Conservation (phyloP, 2,329 filamentous ascomycete species). For the Ceratocystis huliohia region DNA sequence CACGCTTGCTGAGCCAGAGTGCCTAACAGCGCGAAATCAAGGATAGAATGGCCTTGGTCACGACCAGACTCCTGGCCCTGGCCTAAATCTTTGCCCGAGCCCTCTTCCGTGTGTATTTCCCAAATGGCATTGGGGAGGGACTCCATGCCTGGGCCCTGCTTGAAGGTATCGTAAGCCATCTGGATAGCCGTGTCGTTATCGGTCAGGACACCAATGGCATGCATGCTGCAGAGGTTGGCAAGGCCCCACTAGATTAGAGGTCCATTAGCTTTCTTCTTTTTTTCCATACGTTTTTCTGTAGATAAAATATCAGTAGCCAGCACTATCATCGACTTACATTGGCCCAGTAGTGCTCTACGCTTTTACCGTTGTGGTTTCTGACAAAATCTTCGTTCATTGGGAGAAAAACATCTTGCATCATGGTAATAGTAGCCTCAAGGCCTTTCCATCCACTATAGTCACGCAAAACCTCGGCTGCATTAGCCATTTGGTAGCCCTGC, state of each 20-base stretch:
- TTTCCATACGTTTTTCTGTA: too few relatives aligned
- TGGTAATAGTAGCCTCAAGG: background rate
- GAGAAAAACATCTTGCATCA: constrained; percentile 27
- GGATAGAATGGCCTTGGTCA: background rate
- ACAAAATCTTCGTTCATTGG: background rate
- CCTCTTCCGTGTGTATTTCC: background rate
- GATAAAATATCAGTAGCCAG: too few relatives aligned
- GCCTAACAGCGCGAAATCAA: background rate
- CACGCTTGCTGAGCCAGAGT: background rate
- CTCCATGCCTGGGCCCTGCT: background rate
- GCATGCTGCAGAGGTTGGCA: background rate
- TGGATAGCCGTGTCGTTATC: background rate
- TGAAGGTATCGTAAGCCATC: background rate
- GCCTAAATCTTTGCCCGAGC: background rate
- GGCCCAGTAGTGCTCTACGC: background rate
- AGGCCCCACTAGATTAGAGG: background rate
- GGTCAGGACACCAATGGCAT: background rate
- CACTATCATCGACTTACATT: background rate
- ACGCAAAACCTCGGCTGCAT: constrained; percentile 34
- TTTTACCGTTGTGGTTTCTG: background rate
- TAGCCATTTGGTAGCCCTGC: constrained; percentile 37
- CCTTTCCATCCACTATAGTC: constrained; percentile 25
- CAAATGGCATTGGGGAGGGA: background rate
- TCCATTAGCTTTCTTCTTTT: background rate
- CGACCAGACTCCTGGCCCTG: background rate